Conservation (phyloP, 176 grass and related monocot species). For the Musa itinerans region DNA sequence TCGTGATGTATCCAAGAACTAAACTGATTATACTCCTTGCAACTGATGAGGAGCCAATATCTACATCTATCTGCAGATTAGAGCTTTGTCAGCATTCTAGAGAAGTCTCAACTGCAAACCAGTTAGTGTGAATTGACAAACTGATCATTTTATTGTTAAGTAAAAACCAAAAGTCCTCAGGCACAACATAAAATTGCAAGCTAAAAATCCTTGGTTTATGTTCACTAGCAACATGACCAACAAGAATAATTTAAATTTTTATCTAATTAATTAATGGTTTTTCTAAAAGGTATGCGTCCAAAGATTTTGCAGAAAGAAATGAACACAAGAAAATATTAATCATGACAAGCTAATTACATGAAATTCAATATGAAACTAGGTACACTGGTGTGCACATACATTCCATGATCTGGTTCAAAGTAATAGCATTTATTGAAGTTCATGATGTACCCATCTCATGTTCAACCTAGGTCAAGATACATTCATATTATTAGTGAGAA, state of each 20-base stretch:
- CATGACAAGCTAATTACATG: not conserved
- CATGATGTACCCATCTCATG: not conserved
- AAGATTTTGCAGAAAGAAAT: too few species aligned
- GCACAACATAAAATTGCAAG: not conserved
- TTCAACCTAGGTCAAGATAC: not conserved
- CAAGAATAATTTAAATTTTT: not conserved
- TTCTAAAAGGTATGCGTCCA: too few species aligned
- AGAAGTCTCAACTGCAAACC: not conserved
- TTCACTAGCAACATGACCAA: too few species aligned
- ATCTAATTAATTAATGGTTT: not conserved
- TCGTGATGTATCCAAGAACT: constrained; percentile 91
- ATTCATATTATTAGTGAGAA: too few species aligned
- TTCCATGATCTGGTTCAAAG: not conserved
- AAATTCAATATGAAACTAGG: not conserved
- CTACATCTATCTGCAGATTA: constrained; percentile 87
- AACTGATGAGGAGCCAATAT: constrained; percentile 92
- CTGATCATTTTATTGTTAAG: not conserved
- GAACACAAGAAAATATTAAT: not conserved
- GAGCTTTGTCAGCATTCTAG: not conserved
- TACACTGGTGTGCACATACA: not conserved
- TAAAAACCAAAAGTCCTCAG: not conserved
- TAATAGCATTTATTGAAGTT: not conserved
- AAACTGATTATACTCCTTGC: constrained; percentile 90
- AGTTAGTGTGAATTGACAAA: not conserved
- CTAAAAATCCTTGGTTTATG: not conserved